A percentile compares a stretch with the other conserved stretches of the same genome.
These are phyloP conservation scores for Hypocrella siamensis DNA, from an alignment of 2,329 filamentous ascomycete genomes.

Conservation along the genomic window DNA sequence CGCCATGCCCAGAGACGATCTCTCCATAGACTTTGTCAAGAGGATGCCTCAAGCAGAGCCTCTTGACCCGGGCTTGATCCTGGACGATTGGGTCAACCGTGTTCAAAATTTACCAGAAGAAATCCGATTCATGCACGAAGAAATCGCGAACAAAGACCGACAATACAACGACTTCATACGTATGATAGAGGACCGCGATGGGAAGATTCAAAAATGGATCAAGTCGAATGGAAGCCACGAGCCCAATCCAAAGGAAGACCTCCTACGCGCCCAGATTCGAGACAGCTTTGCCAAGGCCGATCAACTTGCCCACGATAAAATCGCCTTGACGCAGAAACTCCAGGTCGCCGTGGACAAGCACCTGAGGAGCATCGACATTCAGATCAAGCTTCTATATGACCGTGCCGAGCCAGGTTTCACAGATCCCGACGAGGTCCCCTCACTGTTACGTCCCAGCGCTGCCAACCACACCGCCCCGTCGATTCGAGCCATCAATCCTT, in stretches of 20 bases:
- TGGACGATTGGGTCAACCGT: constrained; percentile 63
- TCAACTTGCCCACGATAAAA: constrained; percentile 59
- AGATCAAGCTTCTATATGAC: constrained; percentile 47
- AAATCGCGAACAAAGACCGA: constrained; percentile 66
- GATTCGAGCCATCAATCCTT: constrained; percentile 25
- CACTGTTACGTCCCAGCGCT: constrained; percentile 41
- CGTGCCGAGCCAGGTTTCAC: constrained; percentile 44
- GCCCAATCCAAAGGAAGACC: constrained; percentile 60
- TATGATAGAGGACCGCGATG: constrained; percentile 56
- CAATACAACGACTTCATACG: constrained; percentile 53
- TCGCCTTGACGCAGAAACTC: constrained; percentile 50
- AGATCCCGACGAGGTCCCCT: constrained; percentile 47
- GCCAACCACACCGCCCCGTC: constrained; percentile 30
- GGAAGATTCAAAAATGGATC: constrained; percentile 67
- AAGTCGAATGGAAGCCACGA: constrained; percentile 60
- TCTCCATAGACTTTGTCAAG: constrained; percentile 54
- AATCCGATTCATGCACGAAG: constrained; percentile 69
- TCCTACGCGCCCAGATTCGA: constrained; percentile 47
- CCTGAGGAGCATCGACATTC: constrained; percentile 43
- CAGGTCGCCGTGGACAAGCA: constrained; percentile 46
- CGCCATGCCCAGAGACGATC: constrained; percentile 58
- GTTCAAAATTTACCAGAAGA: constrained; percentile 71
- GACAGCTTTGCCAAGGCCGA: constrained; percentile 56
- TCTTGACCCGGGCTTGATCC: constrained; percentile 50
- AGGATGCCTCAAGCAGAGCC: constrained; percentile 48